Evolutionary conservation across 2,329 filamentous ascomycete species (phyloP).

Genomic region (Venturia pyrina): DNA sequence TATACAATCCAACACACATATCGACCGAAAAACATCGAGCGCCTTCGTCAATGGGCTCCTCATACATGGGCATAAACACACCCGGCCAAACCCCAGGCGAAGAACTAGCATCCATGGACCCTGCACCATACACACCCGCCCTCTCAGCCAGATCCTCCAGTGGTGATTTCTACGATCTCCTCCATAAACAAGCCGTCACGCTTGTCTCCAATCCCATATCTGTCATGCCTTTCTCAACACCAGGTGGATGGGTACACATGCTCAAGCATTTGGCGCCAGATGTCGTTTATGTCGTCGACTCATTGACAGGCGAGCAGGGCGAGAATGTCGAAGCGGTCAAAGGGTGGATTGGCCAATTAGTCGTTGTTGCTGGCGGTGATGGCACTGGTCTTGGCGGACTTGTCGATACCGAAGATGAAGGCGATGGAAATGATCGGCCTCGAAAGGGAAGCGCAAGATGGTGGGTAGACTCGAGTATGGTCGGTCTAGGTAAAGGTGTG

Average conservation of each 20-base stretch:
- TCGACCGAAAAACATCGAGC: conserved; percentile 43
- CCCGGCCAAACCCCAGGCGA: conserved; percentile 58
- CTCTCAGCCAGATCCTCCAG: conserved; percentile 27
- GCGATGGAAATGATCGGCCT: conserved; percentile 44
- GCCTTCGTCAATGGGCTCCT: conserved; percentile 60
- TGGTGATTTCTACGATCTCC: conserved; percentile 60
- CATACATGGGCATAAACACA: conserved; percentile 73
- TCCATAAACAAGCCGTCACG: conserved; percentile 68
- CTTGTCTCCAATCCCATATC: conserved; percentile 78
- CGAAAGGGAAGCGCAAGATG: conserved; percentile 43
- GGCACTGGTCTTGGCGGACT: conserved; percentile 38
- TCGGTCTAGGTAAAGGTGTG: conserved; percentile 77
- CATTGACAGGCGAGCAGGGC: conserved; percentile 66
- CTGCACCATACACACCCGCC: conserved; percentile 33
- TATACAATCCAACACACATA: conserved; percentile 62
- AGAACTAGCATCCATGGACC: conserved; percentile 38
- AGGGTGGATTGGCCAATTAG: conserved; percentile 52
- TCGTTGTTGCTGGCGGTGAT: conserved; percentile 47
- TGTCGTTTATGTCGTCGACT: conserved; percentile 79
- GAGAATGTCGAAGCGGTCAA: conserved; percentile 58
- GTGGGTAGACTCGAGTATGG: conserved; percentile 73
- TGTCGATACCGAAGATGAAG: conserved; percentile 48
- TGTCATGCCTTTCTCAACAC: conserved; percentile 79
- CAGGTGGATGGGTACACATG: conserved; percentile 76
- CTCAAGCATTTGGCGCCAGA: conserved; percentile 78